Evolutionary conservation across 352 stramenopile genomes (phyloP), one percentile per base, ranked within the genome.

Genomic region (Phytophthora tentaculata): DNA sequence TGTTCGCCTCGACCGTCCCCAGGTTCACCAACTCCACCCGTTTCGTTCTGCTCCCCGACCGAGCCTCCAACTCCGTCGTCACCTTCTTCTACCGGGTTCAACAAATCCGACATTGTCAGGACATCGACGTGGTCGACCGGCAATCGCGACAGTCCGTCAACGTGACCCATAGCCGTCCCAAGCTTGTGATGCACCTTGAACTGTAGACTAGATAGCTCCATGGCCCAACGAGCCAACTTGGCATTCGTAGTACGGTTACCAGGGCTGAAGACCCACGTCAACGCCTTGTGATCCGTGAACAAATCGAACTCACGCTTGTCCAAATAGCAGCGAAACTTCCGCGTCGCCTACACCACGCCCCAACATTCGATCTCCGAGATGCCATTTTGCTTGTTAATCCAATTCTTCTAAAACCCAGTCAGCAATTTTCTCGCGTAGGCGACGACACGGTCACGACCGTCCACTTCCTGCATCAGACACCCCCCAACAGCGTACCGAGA

Each of bases 151-250:
- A n/a, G n/a, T n/a, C n/a, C n/a, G n/a, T n/a, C n/a, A n/a, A n/a
- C n/a, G n/a, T n/a, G n/a, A n/a, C n/a, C 28, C 28, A 32, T 1
- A 5, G 28, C 28, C 28, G 28, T 32, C 28, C 67, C 29, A 70
- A n/a, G 13, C 74, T 44, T 1, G 62, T 76, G n/a, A 71, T 53
- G 39, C 14, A 45, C 12, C 7, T 20, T 45, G 16, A 45, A 45
- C 7, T 45, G 39, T 7, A 45, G 39, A 45, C 20, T 45, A 2
- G 12, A 45, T 6, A 45, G 8, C 39, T 19, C 1, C 39, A 45
- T 45, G 14, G 39, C 14, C 39, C 39, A 45, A 12, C 39, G 0
- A 20, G 39, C 39, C 12, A 45, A 20, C 39, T 45, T 45, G 2
- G 39, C 39, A 20, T 20, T 45, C 17, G 1, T 45, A 5, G 39